Evolutionary conservation across 345 rosid genomes (phyloP).

Genomic region (Noccaea bulbosa): DNA sequence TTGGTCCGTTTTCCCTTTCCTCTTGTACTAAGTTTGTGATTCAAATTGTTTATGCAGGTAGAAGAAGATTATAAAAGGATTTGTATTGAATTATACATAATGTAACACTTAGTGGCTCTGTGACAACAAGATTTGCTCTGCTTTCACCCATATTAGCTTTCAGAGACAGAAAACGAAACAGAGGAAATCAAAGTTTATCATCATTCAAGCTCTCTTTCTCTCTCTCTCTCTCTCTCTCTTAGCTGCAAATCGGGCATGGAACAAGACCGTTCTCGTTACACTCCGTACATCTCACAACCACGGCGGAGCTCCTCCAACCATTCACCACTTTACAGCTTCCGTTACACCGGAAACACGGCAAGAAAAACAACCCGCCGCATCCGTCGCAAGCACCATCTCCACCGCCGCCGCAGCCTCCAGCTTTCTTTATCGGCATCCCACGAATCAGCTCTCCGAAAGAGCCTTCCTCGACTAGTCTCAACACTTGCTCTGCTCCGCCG

Average conservation of each 20-base stretch:
- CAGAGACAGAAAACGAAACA: constrained; percentile 1
- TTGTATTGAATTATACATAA: constrained; percentile 38
- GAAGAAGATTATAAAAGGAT: neutral
- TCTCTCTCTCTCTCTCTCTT: constrained; percentile 21
- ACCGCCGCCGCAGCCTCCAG: constrained; percentile 36
- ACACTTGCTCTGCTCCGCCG: constrained; percentile 89
- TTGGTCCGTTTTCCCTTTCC: too few relatives aligned
- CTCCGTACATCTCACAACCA: constrained; percentile 61
- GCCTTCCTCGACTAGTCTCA: constrained; percentile 69
- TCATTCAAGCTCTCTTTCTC: constrained; percentile 4
- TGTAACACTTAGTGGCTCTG: neutral
- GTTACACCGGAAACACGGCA: constrained; percentile 75
- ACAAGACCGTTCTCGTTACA: constrained; percentile 95
- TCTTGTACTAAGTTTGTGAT: too few relatives aligned
- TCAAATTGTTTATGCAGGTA: too few relatives aligned
- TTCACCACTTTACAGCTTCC: constrained; percentile 74
- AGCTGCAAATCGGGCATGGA: constrained; percentile 80
- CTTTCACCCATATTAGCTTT: constrained; percentile 1
- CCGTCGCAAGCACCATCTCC: constrained; percentile 56
- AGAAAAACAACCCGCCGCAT: constrained; percentile 71
- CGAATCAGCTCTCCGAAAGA: constrained; percentile 56
- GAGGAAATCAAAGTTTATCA: neutral
- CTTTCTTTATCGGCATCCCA: constrained; percentile 58
- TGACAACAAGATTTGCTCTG: constrained; percentile 13
- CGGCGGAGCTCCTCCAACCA: constrained; percentile 43